A percentile compares a stretch with the other conserved stretches of the same genome.
Evolutionary conservation across 2,329 filamentous ascomycete species (phyloP).

Genomic region (Fusarium sp.): DNA sequence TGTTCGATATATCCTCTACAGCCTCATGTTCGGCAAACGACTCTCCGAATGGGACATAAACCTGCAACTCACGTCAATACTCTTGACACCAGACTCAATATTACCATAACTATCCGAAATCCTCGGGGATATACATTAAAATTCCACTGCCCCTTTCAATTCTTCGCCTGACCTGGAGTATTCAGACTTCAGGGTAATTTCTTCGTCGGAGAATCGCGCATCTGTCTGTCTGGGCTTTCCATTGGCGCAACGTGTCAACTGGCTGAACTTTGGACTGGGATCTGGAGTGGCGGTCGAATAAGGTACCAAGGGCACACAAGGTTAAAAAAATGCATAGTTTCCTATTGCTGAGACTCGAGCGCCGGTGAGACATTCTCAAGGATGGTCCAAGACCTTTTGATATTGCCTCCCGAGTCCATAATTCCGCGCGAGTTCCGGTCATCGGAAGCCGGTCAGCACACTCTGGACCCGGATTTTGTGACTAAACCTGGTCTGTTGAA

Average conservation of each 20-base stretch:
- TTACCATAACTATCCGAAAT: background rate
- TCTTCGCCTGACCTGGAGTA: background rate
- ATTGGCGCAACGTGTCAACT: conserved; percentile 5
- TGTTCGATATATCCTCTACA: conserved; percentile 7
- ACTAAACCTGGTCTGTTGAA: background rate
- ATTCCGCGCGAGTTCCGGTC: conserved; percentile 3
- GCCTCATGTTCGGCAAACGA: conserved; percentile 17
- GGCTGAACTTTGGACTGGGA: background rate
- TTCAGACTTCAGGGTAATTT: background rate
- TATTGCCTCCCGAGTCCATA: background rate
- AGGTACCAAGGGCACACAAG: conserved; percentile 12
- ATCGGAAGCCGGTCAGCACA: background rate
- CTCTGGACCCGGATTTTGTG: no score
- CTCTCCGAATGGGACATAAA: conserved; percentile 12
- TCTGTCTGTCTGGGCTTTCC: background rate
- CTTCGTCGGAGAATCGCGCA: background rate
- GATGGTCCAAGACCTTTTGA: conserved; percentile 2
- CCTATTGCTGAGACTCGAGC: conserved; percentile 11
- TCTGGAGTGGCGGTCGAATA: conserved; percentile 5
- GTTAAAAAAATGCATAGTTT: conserved; percentile 36
- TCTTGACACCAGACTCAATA: conserved; percentile 11
- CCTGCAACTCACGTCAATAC: background rate
- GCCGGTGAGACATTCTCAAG: conserved; percentile 16
- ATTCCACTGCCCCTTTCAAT: background rate
- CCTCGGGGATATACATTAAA: background rate